These are phyloP conservation scores for Rosa multiflora DNA, from an alignment of 306 rosid genomes.

Conservation along the genomic window DNA sequence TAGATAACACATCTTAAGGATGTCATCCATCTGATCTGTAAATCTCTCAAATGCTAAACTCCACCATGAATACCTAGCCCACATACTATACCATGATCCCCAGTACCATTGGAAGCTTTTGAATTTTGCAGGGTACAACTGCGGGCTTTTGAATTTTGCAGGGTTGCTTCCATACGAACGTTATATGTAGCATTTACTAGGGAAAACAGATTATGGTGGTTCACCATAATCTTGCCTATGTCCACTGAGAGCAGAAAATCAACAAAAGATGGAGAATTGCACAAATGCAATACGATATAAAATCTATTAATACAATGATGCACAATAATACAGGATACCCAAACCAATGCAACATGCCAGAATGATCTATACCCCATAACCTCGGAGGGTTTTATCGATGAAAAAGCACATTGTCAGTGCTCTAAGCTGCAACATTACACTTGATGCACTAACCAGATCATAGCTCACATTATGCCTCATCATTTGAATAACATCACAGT, in stretches of 20 bases:
- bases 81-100: background rate
- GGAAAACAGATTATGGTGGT: background rate
- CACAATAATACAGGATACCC: background rate
- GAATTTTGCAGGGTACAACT: background rate
- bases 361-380: background rate
- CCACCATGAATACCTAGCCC: background rate
- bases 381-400: background rate
- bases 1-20: background rate
- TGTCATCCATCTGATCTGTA: background rate
- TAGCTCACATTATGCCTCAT: background rate
- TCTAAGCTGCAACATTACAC: background rate
- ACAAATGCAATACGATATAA: background rate
- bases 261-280: background rate
- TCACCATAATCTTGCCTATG: background rate
- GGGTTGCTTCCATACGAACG: background rate
- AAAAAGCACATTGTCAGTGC: background rate
- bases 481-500: background rate
- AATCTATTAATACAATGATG: background rate
- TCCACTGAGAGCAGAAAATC: background rate
- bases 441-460: background rate
- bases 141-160: background rate
- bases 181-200: background rate
- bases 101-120: background rate
- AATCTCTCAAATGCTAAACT: background rate
- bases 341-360: background rate